These are phyloP conservation scores for Helminthosporium solani DNA, from an alignment of 2,329 filamentous ascomycete genomes.

Conservation along the genomic window DNA sequence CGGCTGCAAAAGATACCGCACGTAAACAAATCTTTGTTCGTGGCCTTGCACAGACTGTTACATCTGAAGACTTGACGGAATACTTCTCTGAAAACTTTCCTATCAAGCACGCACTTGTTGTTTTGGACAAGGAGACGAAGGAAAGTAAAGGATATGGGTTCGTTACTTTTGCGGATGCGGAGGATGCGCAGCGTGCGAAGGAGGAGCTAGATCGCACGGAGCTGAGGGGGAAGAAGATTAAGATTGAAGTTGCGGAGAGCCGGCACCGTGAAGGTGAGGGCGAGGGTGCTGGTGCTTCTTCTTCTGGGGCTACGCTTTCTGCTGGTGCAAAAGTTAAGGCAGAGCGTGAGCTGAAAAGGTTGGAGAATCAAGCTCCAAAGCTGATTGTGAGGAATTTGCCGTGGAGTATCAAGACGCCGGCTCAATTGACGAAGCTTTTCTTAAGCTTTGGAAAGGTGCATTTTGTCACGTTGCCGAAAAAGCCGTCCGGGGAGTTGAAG, in stretches of 20 bases:
- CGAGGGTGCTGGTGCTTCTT: conserved; percentile 22
- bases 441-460: conserved; percentile 89
- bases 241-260: conserved; percentile 83
- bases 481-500: conserved; percentile 65
- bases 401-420: conserved; percentile 88
- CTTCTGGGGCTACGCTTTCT: conserved; percentile 25
- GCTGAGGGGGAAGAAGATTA: conserved; percentile 78
- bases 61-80: conserved; percentile 77
- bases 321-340: conserved; percentile 61
- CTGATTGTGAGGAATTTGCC: conserved; percentile 92
- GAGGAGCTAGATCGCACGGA: conserved; percentile 76
- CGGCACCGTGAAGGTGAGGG: conserved; percentile 64
- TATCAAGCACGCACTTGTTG: conserved; percentile 93
- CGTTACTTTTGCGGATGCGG: conserved; percentile 91
- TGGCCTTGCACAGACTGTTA: conserved; percentile 74
- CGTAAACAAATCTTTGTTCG: conserved; percentile 76
- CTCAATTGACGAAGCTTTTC: conserved; percentile 79
- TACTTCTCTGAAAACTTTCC: conserved; percentile 94
- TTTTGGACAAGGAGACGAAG: conserved; percentile 82
- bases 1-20: conserved; percentile 31
- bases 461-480: conserved; percentile 78
- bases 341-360: conserved; percentile 63
- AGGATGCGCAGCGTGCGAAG: conserved; percentile 81
- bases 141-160: conserved; percentile 91
- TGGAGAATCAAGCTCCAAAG: conserved; percentile 69